Conservation (phyloP, 1,139 yeast species). For the Kurtzmaniella quercitrusa region DNA sequence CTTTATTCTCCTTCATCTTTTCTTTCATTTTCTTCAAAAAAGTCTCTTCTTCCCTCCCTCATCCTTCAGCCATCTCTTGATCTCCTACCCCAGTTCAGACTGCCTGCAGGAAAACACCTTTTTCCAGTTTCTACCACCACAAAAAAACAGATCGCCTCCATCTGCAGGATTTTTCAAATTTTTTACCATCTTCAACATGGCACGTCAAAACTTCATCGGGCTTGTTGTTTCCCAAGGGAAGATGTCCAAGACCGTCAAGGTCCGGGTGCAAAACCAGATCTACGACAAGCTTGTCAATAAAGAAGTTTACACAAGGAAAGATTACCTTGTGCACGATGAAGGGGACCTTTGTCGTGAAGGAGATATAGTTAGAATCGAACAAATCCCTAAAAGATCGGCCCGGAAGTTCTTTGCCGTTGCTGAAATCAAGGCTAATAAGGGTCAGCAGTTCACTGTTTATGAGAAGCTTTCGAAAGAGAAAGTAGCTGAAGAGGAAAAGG, state of each 20-base stretch:
- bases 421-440: conserved; percentile 82
- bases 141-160: neutral
- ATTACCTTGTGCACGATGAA: conserved; percentile 90
- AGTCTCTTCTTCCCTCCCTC: no score
- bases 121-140: no score
- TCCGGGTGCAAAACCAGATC: conserved; percentile 70
- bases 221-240: conserved; percentile 93
- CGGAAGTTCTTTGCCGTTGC: conserved; percentile 90
- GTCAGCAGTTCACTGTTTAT: conserved; percentile 85
- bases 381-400: conserved; percentile 81
- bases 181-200: conserved; percentile 42
- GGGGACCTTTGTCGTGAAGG: conserved; percentile 91
- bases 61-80: no score
- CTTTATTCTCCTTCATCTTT: no score
- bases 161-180: neutral
- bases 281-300: conserved; percentile 71
- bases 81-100: no score
- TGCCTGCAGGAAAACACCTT: neutral
- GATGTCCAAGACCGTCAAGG: conserved; percentile 94
- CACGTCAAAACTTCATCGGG: conserved; percentile 87
- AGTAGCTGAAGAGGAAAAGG: conserved; percentile 59
- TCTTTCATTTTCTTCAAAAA: no score
- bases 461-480: conserved; percentile 66
- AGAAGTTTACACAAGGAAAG: conserved; percentile 74
- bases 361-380: conserved; percentile 89